A percentile compares a stretch with the other conserved stretches of the same genome.
These are phyloP conservation scores for Astrothelium macrocarpum DNA, from an alignment of 495 filamentous ascomycete species.

Conservation along the genomic window DNA sequence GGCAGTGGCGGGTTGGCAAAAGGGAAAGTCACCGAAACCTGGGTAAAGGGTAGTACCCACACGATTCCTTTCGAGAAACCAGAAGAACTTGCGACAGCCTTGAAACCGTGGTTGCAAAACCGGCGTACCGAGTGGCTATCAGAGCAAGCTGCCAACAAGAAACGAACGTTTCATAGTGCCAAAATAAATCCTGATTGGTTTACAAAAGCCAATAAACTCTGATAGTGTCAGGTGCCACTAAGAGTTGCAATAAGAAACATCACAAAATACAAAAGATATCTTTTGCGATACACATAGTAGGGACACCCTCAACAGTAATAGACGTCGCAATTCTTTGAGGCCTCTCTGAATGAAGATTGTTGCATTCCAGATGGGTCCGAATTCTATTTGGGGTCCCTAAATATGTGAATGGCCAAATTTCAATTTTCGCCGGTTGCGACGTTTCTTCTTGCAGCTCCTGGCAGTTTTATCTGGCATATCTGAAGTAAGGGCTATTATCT, in stretches of 20 bases:
- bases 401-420: too few species aligned
- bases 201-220: background rate
- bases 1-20: slow-evolving; percentile 54
- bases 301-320: too few species aligned
- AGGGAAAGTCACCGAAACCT: slow-evolving; percentile 56
- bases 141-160: background rate
- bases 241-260: too few species aligned
- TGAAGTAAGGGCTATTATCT: slow-evolving; percentile 1
- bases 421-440: too few species aligned
- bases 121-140: background rate
- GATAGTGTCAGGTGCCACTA: too few species aligned
- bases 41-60: slow-evolving; percentile 63
- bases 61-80: slow-evolving; percentile 49
- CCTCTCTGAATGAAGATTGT: too few species aligned
- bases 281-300: too few species aligned
- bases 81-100: slow-evolving; percentile 11
- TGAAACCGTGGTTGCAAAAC: slow-evolving; percentile 24
- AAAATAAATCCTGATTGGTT: background rate
- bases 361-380: too few species aligned
- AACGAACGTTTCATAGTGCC: background rate
- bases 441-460: too few species aligned
- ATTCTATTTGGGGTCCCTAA: too few species aligned
- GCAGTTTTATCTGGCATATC: background rate
- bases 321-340: too few species aligned
- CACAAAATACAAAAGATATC: too few species aligned